Evolutionary conservation across 2,329 filamentous ascomycete species (phyloP), one percentile per base, ranked within the genome.

Genomic region (Pezicula carpinea): DNA sequence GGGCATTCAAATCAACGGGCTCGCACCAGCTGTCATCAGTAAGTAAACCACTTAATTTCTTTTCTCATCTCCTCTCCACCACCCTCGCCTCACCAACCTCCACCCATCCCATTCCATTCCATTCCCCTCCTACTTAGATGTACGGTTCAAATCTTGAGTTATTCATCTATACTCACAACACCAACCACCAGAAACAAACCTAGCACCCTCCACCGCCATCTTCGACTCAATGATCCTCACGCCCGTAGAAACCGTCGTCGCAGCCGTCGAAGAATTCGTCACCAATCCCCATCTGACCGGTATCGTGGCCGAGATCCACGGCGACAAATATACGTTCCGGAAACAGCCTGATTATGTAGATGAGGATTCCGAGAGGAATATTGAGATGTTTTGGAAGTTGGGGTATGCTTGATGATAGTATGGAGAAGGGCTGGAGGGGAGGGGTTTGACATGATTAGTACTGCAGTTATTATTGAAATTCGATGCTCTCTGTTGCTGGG

Each of bases 21-120:
- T 74, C 44, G 74, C 73, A 23, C 75, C 70, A 31, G 74, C 73
- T 18, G 69, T 75, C 11, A 63, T 78, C 10, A 69, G 74, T 77
- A 63, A 18, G 66, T 57, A 4, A 19, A 15, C 43, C 35, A 35
- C 32, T 38, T 32, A 15, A 10, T 13, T 29, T 29, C 26, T 10
- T 8, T 29, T 11, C 18, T 43, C 33, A 18, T 39, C 15, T 15
- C n/a, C 33, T 23, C 13, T 14, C 34, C n/a, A n/a, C n/a, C n/a
- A n/a, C n/a, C n/a, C n/a, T n/a, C n/a, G n/a, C n/a, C n/a, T n/a
- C n/a, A n/a, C n/a, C n/a, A n/a, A n/a, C n/a, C n/a, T n/a, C n/a
- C n/a, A n/a, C n/a, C n/a, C n/a, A n/a, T n/a, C n/a, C n/a, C n/a
- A n/a, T n/a, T n/a, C n/a, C n/a, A n/a, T n/a, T n/a, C n/a, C n/a